A percentile compares a stretch with the other conserved stretches of the same genome.
phyloP scores from a whole-genome alignment of 139 green algal genomes.

The Chlamydomonas sphaeroides region DNA sequence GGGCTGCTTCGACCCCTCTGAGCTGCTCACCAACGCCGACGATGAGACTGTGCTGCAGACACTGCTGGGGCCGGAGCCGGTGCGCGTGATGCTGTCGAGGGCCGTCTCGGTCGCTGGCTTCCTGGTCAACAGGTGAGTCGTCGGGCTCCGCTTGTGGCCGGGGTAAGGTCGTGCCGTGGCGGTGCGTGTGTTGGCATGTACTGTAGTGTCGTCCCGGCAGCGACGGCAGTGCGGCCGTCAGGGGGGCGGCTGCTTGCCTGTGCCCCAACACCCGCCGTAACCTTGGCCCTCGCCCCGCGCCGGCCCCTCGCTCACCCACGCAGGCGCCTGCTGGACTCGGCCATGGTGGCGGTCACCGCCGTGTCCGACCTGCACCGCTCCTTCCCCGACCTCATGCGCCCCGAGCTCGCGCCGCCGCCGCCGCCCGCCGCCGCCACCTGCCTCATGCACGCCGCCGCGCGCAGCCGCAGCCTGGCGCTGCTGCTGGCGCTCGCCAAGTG shows the following conservation, averaged over 20 bases:
- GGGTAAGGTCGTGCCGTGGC: too few species aligned
- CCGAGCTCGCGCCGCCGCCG: neutral
- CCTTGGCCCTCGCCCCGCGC: too few species aligned
- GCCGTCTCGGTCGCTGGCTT: neutral
- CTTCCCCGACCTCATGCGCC: conserved; percentile 2
- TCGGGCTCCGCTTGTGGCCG: too few species aligned
- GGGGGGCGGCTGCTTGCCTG: too few species aligned
- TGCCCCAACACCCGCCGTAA: too few species aligned
- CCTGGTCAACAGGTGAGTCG: conserved; percentile 5
- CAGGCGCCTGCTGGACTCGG: conserved; percentile 14
- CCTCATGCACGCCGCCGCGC: conserved; percentile 22
- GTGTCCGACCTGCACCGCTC: conserved; percentile 9
- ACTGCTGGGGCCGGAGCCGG: neutral
- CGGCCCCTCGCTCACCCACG: too few species aligned
- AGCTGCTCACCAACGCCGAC: conserved; percentile 17
- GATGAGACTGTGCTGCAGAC: conserved; percentile 25
- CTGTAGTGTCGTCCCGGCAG: too few species aligned
- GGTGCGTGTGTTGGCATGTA: too few species aligned
- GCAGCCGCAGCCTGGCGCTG: conserved; percentile 13
- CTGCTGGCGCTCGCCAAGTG: conserved; percentile 15
- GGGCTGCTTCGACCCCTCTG: conserved; percentile 2
- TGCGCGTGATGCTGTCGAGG: neutral
- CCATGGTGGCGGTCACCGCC: neutral
- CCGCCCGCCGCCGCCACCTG: neutral
- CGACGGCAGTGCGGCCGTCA: too few species aligned